These are phyloP conservation scores for Kodamaea sagamina DNA, from an alignment of 805 yeast genomes.

Conservation along the genomic window DNA sequence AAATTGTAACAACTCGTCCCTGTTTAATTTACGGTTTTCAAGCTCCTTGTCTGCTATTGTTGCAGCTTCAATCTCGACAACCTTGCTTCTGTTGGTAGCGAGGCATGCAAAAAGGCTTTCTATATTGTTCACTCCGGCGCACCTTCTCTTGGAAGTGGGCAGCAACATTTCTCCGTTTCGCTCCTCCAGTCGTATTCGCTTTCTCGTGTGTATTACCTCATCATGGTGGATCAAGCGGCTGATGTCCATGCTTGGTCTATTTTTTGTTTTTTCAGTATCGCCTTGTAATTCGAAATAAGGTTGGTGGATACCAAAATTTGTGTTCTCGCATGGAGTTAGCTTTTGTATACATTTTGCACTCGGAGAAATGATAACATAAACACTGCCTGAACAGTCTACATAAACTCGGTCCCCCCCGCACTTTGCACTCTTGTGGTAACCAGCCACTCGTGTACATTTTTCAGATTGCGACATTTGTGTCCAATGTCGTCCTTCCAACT, in stretches of 20 bases:
- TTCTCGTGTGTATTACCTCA: slow-evolving; percentile 3
- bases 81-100: not conserved
- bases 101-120: slow-evolving; percentile 2
- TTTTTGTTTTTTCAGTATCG: slow-evolving; percentile 3
- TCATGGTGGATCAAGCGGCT: slow-evolving; percentile 6
- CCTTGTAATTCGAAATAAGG: not conserved
- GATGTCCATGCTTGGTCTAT: slow-evolving; percentile 4
- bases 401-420: too few relatives aligned
- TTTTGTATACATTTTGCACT: too few relatives aligned
- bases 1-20: slow-evolving; percentile 2
- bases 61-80: slow-evolving; percentile 1
- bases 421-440: too few relatives aligned
- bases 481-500: not conserved
- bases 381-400: too few relatives aligned
- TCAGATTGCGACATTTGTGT: not conserved
- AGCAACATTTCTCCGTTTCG: not conserved
- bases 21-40: not conserved
- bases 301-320: too few relatives aligned
- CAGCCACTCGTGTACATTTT: not conserved
- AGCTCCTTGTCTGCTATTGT: slow-evolving; percentile 2
- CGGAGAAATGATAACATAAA: not conserved
- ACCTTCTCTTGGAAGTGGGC: not conserved
- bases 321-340: too few relatives aligned
- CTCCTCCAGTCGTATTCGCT: slow-evolving; percentile 4
- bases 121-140: not conserved